Percentiles rank a stretch among this genome's conserved stretches.
Conservation (phyloP, 2,329 filamentous ascomycete genomes). For the Sclerotinia trifoliorum region DNA sequence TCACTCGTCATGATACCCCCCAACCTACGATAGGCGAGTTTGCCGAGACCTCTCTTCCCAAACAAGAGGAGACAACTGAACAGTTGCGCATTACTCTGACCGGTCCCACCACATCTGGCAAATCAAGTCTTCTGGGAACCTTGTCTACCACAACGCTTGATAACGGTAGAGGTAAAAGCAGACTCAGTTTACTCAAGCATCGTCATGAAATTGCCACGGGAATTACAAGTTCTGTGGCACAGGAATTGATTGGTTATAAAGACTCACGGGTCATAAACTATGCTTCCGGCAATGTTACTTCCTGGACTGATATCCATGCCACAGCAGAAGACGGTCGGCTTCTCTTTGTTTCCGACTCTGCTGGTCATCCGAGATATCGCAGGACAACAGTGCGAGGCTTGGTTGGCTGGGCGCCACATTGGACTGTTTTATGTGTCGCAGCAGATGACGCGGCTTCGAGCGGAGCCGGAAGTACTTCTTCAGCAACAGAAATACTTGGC, state of each 20-base stretch:
- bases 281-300: constrained; percentile 78
- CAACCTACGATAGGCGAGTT: constrained; percentile 4
- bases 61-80: constrained; percentile 43
- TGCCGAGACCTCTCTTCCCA: background rate
- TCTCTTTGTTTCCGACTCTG: constrained; percentile 88
- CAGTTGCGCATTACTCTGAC: constrained; percentile 86
- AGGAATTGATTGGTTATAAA: constrained; percentile 87
- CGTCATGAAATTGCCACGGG: constrained; percentile 90
- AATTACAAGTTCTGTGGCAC: constrained; percentile 89
- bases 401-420: constrained; percentile 95
- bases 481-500: constrained; percentile 52
- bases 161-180: constrained; percentile 87
- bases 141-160: constrained; percentile 85
- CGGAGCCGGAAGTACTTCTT: constrained; percentile 44
- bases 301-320: constrained; percentile 92
- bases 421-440: constrained; percentile 83
- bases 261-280: constrained; percentile 71
- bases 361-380: constrained; percentile 84
- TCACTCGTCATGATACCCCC: constrained; percentile 16
- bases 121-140: constrained; percentile 86
- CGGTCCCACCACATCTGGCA: constrained; percentile 86
- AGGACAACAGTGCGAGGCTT: constrained; percentile 85
- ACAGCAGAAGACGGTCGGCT: constrained; percentile 70
- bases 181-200: constrained; percentile 85
- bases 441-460: constrained; percentile 62